Evolutionary conservation across 2,329 filamentous ascomycete genomes (phyloP).

Genomic region (Pseudogymnoascus sp.): DNA sequence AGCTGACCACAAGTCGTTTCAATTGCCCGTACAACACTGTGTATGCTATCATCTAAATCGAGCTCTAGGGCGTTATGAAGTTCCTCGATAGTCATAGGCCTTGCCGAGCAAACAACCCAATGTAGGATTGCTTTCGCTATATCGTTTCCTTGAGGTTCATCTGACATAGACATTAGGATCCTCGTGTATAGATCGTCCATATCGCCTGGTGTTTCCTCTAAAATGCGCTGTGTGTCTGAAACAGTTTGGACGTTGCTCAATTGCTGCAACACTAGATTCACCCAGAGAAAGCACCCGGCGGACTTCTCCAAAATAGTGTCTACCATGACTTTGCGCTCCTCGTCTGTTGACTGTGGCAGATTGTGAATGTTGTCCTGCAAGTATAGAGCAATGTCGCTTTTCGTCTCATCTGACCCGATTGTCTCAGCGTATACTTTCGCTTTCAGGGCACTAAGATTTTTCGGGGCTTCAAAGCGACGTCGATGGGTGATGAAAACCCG

Average conservation of each 20-base stretch:
- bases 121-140: conserved; percentile 33
- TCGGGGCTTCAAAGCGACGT: neutral
- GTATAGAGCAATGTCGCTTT: neutral
- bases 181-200: conserved; percentile 29
- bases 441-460: neutral
- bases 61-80: conserved; percentile 31
- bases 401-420: neutral
- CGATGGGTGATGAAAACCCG: neutral
- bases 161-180: conserved; percentile 28
- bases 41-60: conserved; percentile 30
- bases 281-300: conserved; percentile 31
- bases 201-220: conserved; percentile 27
- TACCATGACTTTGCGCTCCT: conserved; percentile 15
- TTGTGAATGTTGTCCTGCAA: neutral
- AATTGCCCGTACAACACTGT: conserved; percentile 25
- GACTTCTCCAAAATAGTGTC: conserved; percentile 25
- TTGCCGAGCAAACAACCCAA: conserved; percentile 31
- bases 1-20: conserved; percentile 32
- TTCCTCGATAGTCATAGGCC: conserved; percentile 32
- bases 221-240: neutral
- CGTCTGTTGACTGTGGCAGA: neutral
- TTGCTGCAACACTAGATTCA: conserved; percentile 28
- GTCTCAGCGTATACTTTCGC: neutral
- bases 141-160: conserved; percentile 26
- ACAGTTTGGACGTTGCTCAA: conserved; percentile 22